phyloP scores from a whole-genome alignment of 345 rosid species.

The Eucalyptus urophylla region DNA sequence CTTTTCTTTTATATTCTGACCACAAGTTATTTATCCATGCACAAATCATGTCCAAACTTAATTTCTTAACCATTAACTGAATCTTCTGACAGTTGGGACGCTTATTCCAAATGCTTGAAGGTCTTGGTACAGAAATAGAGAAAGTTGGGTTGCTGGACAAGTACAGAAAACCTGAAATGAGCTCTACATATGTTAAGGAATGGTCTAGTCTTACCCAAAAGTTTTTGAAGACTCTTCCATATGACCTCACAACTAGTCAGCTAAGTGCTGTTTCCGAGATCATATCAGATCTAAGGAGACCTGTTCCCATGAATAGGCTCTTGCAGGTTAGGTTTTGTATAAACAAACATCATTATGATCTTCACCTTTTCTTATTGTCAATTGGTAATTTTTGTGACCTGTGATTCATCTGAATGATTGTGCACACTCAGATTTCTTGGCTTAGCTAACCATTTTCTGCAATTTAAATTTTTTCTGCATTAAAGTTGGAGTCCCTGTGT shows the following conservation, averaged over 20 bases:
- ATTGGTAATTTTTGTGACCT: background rate
- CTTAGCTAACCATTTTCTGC: background rate
- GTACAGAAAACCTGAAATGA: conserved; percentile 52
- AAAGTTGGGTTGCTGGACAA: conserved; percentile 72
- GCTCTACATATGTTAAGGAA: conserved; percentile 39
- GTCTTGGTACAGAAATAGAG: conserved; percentile 64
- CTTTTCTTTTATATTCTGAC: background rate
- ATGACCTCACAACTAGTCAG: conserved; percentile 84
- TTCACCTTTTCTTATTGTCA: background rate
- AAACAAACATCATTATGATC: background rate
- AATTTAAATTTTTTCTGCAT: background rate
- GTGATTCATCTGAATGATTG: background rate
- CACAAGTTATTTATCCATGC: background rate
- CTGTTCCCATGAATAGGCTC: conserved; percentile 92
- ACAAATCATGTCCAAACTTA: background rate
- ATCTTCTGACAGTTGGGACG: conserved; percentile 61
- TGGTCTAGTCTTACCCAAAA: conserved; percentile 78
- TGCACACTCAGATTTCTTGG: background rate
- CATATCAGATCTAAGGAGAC: conserved; percentile 87
- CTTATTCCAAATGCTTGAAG: conserved; percentile 90
- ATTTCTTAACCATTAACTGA: background rate
- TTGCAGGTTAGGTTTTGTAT: conserved; percentile 49
- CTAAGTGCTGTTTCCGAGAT: conserved; percentile 84
- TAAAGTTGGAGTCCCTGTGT: background rate
- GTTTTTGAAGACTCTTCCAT: conserved; percentile 73